These are phyloP conservation scores for Hypoxylon sp. DNA, from an alignment of 2,329 filamentous ascomycete genomes.

Conservation along the genomic window DNA sequence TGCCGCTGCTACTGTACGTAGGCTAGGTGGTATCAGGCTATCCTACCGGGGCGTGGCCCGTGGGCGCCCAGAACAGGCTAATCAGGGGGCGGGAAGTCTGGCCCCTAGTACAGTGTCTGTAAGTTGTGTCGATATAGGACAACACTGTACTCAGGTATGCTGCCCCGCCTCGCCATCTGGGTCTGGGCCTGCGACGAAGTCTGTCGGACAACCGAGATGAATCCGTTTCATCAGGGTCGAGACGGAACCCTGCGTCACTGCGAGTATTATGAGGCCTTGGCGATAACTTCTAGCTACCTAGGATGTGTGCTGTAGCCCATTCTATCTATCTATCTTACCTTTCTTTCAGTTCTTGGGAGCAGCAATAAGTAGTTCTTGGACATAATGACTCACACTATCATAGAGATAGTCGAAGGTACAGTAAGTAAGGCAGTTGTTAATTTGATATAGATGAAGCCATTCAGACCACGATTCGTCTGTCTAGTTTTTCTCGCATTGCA, in stretches of 20 bases:
- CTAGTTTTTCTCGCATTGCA: too few species aligned
- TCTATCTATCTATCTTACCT: too few species aligned
- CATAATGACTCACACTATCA: not conserved
- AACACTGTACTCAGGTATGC: conserved; percentile 25
- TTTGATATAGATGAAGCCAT: not conserved
- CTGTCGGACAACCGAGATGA: conserved; percentile 35
- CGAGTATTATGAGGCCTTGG: conserved; percentile 12
- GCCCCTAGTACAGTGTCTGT: conserved; percentile 10
- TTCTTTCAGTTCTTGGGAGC: not conserved
- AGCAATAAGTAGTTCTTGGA: not conserved
- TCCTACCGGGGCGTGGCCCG: not conserved
- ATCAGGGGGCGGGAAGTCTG: conserved; percentile 9
- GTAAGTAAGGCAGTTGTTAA: not conserved
- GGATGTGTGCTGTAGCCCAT: not conserved
- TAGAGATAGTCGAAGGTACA: not conserved
- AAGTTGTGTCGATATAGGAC: not conserved
- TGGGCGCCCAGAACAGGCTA: conserved; percentile 8
- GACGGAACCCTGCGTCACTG: conserved; percentile 20
- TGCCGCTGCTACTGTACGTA: conserved; percentile 24
- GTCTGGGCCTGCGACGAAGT: conserved; percentile 25
- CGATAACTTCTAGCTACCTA: not conserved
- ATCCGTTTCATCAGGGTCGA: conserved; percentile 35
- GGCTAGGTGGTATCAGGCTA: not conserved
- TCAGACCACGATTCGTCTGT: not conserved
- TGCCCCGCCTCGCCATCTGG: conserved; percentile 11